phyloP scores from a whole-genome alignment of 176 grass and related monocot species.

The Rhipidocladum racemiflorum region DNA sequence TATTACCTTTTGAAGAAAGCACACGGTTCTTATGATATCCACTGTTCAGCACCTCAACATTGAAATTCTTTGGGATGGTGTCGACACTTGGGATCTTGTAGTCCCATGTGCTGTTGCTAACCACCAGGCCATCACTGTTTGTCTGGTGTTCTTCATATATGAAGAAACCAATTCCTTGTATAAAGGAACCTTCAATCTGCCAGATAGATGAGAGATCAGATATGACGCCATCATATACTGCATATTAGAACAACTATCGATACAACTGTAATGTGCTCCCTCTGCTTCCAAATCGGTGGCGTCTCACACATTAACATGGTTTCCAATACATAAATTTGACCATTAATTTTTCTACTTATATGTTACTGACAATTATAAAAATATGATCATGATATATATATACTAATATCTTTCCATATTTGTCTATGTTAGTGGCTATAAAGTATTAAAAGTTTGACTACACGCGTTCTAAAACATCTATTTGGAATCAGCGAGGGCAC shows the following conservation, averaged over 20 bases:
- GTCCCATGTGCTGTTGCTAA: constrained; percentile 57
- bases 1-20: constrained; percentile 70
- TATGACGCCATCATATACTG: too few species aligned
- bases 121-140: constrained; percentile 47
- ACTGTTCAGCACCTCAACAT: constrained; percentile 50
- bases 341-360: not conserved
- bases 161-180: constrained; percentile 66
- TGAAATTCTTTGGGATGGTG: constrained; percentile 64
- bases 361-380: not conserved
- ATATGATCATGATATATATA: not conserved
- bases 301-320: not conserved
- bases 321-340: not conserved
- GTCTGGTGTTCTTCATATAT: constrained; percentile 49
- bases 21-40: constrained; percentile 58
- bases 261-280: not conserved
- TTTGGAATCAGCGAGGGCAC: not conserved
- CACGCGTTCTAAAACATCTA: not conserved
- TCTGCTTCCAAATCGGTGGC: not conserved
- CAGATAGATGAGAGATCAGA: too few species aligned
- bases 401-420: not conserved
- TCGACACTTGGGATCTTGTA: constrained; percentile 72
- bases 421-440: not conserved
- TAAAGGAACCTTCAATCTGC: constrained; percentile 61
- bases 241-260: not conserved
- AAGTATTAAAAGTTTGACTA: too few species aligned